Base-by-base conservation (phyloP, 108 stramenopile species). In the Tribonema minus region DNA sequence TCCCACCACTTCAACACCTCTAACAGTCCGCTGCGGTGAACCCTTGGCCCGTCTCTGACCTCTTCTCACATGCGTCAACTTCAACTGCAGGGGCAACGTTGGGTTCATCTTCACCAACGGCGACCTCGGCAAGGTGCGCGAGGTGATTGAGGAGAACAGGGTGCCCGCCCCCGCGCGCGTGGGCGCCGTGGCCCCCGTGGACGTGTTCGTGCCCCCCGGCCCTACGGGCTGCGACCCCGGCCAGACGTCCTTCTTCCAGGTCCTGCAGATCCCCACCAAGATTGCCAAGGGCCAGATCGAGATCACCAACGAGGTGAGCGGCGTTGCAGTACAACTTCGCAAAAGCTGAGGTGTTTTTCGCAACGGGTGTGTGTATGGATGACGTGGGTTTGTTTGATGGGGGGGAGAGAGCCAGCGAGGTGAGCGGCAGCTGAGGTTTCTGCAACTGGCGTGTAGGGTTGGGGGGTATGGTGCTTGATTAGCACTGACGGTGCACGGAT, bases 101-200 rank as follows among this genome's bases (percentile, higher is more conserved):
- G 98, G 98, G 54, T 98, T 99, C 84, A 94, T 99, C 61, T 99
- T 99, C 88, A 99, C 98, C 88, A 99, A 98, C 87, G 94, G 92
- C 33, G 93, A 99, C 65, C 85, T 98, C 64, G 90, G 89, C 41
- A 86, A 89, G 31, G 74, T 99, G 39, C 95, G 96, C 66, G 85
- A 95, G 41, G 60, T 85, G 36, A 80, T 89, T 61, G 72, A 82
- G 79, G 54, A 58, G 37, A 83, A 88, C 87, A 89, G 92, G 26
- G 93, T 95, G 82, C 98, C 98, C 66, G 98, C 98, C 62, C 95
- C 96, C 32, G 98, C 98, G 65, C 90, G 90, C 79, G 96, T 96
- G 37, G 98, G 98, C 72, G 82, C 94, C 71, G 67, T 95, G 25
- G 96, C 98, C 30, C 96, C 96, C 35, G 61, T 35, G 28, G 91